Evolutionary conservation across 768 basidiomycete genomes (phyloP).

Genomic region (Inosperma sp.): DNA sequence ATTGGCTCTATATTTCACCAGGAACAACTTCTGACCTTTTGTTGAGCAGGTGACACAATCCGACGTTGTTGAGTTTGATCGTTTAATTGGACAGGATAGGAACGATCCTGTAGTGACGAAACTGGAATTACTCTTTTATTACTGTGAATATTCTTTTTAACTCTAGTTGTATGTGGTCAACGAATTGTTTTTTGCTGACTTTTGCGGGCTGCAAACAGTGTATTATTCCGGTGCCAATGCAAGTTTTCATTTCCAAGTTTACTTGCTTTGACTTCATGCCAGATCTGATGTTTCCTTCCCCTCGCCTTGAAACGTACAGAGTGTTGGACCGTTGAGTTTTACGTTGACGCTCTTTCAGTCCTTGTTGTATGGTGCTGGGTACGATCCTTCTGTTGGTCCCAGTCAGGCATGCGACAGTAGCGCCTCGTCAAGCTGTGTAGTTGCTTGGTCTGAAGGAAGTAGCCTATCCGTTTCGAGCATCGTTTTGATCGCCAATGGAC

Average conservation of each 20-base stretch:
- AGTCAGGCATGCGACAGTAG: slow-evolving; percentile 60
- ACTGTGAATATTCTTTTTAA: slow-evolving; percentile 41
- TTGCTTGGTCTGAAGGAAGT: slow-evolving; percentile 70
- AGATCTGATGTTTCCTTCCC: neutral
- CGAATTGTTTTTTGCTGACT: too few relatives aligned
- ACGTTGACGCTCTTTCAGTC: slow-evolving; percentile 72
- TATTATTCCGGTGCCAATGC: slow-evolving; percentile 82
- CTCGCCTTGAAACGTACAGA: slow-evolving; percentile 34
- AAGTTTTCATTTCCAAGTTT: too few relatives aligned
- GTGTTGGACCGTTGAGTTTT: slow-evolving; percentile 66
- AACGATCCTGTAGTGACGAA: slow-evolving; percentile 70
- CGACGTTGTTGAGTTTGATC: too few relatives aligned
- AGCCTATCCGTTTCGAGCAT: slow-evolving; percentile 73
- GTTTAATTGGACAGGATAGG: too few relatives aligned
- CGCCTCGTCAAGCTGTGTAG: slow-evolving; percentile 68
- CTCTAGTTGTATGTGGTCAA: neutral
- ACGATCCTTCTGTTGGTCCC: slow-evolving; percentile 61
- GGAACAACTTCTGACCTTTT: too few relatives aligned
- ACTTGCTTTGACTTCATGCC: neutral
- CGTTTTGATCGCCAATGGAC: slow-evolving; percentile 74
- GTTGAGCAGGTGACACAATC: too few relatives aligned
- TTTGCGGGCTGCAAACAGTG: slow-evolving; percentile 40
- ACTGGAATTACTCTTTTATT: slow-evolving; percentile 75
- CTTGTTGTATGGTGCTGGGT: slow-evolving; percentile 64
- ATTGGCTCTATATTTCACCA: too few relatives aligned